These are phyloP conservation scores for Przewalskia tangutica DNA, from an alignment of 257 asterid genomes.

Conservation along the genomic window DNA sequence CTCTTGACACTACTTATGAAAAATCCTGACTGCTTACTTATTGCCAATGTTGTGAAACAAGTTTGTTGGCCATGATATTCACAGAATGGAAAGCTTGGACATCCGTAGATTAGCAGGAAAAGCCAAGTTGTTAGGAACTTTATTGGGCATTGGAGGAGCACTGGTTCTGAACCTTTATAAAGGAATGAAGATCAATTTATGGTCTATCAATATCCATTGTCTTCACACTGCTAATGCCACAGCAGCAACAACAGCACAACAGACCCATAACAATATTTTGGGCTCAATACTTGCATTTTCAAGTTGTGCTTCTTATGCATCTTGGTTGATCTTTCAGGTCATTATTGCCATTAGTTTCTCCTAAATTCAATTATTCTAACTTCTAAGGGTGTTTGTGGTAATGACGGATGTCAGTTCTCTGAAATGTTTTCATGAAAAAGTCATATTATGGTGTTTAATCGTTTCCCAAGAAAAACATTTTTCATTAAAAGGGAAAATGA, in stretches of 20 bases:
- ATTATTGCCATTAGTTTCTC: not conserved
- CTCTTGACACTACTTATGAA: too few species aligned
- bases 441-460: not conserved
- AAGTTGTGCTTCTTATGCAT: conserved; percentile 20
- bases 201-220: conserved; percentile 10
- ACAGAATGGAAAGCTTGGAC: conserved; percentile 26
- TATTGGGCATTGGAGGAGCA: conserved; percentile 27
- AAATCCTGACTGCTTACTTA: not conserved
- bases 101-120: conserved; percentile 14
- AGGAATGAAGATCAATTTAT: conserved; percentile 14
- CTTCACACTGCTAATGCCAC: not conserved
- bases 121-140: conserved; percentile 26
- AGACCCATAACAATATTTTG: not conserved
- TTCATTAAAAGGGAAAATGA: too few species aligned
- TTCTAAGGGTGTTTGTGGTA: too few species aligned
- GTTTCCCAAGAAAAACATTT: too few species aligned
- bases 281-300: conserved; percentile 21
- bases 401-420: too few species aligned
- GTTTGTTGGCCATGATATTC: not conserved
- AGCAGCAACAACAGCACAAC: not conserved
- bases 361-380: too few species aligned
- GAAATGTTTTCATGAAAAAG: too few species aligned
- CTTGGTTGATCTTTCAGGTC: conserved; percentile 36
- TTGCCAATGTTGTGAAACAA: not conserved
- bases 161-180: conserved; percentile 23